Evolutionary conservation across 495 filamentous ascomycete species (phyloP).

Genomic region (Hypoxylon cercidicola): DNA sequence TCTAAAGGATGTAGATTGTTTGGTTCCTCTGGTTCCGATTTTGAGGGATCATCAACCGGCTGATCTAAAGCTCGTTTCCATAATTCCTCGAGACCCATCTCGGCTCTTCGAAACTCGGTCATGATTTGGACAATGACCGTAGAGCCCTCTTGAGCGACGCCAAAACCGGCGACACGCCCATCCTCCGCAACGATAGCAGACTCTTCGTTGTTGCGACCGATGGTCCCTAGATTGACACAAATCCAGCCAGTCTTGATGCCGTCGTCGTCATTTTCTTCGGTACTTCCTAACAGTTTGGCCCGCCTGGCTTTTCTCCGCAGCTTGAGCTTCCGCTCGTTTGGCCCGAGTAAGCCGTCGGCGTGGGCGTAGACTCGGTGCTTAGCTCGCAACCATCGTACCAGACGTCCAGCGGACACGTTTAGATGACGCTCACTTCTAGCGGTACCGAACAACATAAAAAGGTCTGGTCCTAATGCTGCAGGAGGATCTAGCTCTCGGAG

Average conservation of each 20-base stretch:
- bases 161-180: constrained; percentile 78
- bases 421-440: constrained; percentile 93
- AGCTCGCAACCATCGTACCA: constrained; percentile 85
- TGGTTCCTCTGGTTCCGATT: constrained; percentile 35
- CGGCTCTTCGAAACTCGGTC: constrained; percentile 83
- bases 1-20: constrained; percentile 40
- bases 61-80: constrained; percentile 70
- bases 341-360: constrained; percentile 88
- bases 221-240: constrained; percentile 85
- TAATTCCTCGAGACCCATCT: constrained; percentile 83
- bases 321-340: constrained; percentile 91
- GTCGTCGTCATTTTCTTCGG: constrained; percentile 74
- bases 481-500: constrained; percentile 85
- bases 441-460: constrained; percentile 94
- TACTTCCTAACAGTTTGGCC: constrained; percentile 72
- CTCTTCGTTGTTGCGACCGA: constrained; percentile 63
- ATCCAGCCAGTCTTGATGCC: constrained; percentile 94
- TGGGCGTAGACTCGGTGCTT: constrained; percentile 74
- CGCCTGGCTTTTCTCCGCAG: constrained; percentile 80
- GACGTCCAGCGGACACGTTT: constrained; percentile 88
- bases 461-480: constrained; percentile 83
- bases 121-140: constrained; percentile 88
- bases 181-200: constrained; percentile 51
- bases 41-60: constrained; percentile 35
- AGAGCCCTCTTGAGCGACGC: constrained; percentile 64